These are phyloP conservation scores for Strigomonas oncopelti DNA, from an alignment of 208 protist species.

Conservation along the genomic window DNA sequence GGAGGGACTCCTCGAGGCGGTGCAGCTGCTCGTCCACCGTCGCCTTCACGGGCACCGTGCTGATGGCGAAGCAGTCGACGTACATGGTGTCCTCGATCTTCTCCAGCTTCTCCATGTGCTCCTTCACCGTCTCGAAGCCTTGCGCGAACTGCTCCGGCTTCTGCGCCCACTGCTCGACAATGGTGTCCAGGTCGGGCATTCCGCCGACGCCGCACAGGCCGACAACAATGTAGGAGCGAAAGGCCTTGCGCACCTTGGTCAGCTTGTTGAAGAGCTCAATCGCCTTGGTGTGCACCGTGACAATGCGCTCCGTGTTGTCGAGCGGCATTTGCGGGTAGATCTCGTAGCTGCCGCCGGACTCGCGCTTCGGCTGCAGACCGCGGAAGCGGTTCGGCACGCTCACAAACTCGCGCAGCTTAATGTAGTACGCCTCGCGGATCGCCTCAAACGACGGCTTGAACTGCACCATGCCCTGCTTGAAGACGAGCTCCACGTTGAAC, in stretches of 20 bases:
- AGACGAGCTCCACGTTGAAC: conserved; percentile 91
- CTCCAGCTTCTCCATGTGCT: conserved; percentile 75
- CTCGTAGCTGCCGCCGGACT: conserved; percentile 60
- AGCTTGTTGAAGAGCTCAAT: conserved; percentile 91
- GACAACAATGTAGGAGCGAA: conserved; percentile 82
- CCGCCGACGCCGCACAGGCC: conserved; percentile 86
- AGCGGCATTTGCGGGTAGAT: conserved; percentile 90
- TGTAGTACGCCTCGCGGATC: conserved; percentile 92
- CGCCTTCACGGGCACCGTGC: conserved; percentile 88
- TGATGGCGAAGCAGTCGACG: conserved; percentile 93
- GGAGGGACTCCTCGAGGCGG: conserved; percentile 84
- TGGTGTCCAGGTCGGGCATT: conserved; percentile 83
- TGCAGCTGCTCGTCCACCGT: conserved; percentile 91
- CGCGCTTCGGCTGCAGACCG: conserved; percentile 83
- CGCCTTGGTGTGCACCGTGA: conserved; percentile 89
- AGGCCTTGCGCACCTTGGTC: conserved; percentile 79
- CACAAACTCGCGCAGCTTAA: conserved; percentile 93
- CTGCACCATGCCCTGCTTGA: conserved; percentile 89
- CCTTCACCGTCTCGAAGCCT: conserved; percentile 88
- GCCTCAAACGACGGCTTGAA: conserved; percentile 95
- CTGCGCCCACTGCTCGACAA: conserved; percentile 76
- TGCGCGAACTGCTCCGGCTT: conserved; percentile 62
- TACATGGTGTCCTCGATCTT: conserved; percentile 87
- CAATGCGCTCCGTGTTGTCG: conserved; percentile 78
- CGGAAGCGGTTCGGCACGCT: conserved; percentile 90